phyloP scores from a whole-genome alignment of 768 basidiomycete species.

The Psilocybe sp. region DNA sequence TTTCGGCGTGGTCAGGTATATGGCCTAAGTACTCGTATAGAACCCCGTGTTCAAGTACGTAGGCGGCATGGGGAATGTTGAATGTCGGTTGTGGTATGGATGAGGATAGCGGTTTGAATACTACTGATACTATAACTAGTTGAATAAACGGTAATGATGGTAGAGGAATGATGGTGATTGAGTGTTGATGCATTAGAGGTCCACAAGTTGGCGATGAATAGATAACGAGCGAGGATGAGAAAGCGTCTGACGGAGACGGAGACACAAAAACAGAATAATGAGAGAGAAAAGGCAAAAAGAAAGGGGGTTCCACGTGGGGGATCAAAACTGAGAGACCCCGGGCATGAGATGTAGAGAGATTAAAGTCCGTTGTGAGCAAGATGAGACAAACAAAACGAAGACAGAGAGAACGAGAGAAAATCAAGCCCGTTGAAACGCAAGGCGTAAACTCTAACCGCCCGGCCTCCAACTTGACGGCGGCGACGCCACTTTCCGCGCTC shows the following conservation, averaged over 20 bases:
- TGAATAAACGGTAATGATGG: slow-evolving; percentile 13
- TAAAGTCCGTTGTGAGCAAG: slow-evolving; percentile 4
- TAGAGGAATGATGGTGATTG: slow-evolving; percentile 18
- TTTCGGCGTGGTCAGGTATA: no score
- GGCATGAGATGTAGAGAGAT: slow-evolving; percentile 4
- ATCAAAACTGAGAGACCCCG: slow-evolving; percentile 3
- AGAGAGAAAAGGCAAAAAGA: slow-evolving; percentile 3
- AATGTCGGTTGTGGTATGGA: not conserved
- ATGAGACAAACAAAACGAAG: slow-evolving; percentile 2
- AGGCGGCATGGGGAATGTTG: no score
- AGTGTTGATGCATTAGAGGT: slow-evolving; percentile 20
- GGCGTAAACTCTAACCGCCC: slow-evolving; percentile 17
- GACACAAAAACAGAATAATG: slow-evolving; percentile 1
- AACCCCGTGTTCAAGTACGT: no score
- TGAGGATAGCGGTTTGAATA: slow-evolving; percentile 1
- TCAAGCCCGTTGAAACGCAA: slow-evolving; percentile 4
- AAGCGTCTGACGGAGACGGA: not conserved
- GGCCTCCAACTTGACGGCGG: slow-evolving; percentile 68
- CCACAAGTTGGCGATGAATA: slow-evolving; percentile 18
- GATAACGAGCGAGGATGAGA: slow-evolving; percentile 6
- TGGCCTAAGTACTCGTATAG: no score
- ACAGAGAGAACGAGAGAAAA: slow-evolving; percentile 2
- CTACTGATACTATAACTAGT: slow-evolving; percentile 17
- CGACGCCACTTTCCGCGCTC: slow-evolving; percentile 28
- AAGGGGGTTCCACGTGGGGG: slow-evolving; percentile 1